Percentiles rank a stretch among this genome's conserved stretches.
Evolutionary conservation across 352 stramenopile species (phyloP).

Genomic region (Globisporangium nodosum): DNA sequence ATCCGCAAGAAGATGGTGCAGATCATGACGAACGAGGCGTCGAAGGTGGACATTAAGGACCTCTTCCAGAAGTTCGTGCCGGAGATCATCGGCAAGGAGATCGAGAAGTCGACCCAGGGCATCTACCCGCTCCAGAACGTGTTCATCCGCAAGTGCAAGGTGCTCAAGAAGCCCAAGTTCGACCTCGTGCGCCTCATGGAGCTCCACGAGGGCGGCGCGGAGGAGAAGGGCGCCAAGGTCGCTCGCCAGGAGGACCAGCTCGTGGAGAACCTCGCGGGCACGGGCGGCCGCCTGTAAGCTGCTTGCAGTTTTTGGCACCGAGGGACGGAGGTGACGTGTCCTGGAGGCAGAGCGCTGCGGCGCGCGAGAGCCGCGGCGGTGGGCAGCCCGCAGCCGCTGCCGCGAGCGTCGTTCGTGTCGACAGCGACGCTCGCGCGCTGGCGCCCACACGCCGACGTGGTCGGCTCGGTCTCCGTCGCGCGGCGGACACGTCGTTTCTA

Average conservation of each 20-base stretch:
- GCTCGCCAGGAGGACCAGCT: conserved; percentile 82
- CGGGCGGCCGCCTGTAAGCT: conserved; percentile 88
- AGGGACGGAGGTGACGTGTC: conserved; percentile 12
- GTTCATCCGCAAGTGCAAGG: conserved; percentile 99
- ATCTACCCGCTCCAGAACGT: conserved; percentile 99
- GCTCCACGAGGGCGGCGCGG: conserved; percentile 94
- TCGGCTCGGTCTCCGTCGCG: conserved; percentile 4
- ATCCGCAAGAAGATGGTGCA: conserved; percentile 99
- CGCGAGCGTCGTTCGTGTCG: neutral
- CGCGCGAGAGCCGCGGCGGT: conserved; percentile 1
- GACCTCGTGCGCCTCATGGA: conserved; percentile 99
- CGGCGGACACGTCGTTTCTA: conserved; percentile 39
- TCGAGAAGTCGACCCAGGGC: conserved; percentile 95
- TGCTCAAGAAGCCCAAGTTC: conserved; percentile 99
- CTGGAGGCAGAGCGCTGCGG: conserved; percentile 2
- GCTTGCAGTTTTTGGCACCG: conserved; percentile 14
- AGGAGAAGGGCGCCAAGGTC: conserved; percentile 91
- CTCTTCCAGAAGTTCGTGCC: conserved; percentile 99
- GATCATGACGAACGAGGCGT: conserved; percentile 97
- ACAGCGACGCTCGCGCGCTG: neutral
- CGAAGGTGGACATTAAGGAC: conserved; percentile 98
- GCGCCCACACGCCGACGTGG: neutral
- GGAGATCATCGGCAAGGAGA: conserved; percentile 97
- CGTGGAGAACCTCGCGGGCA: conserved; percentile 81
- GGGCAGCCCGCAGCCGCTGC: neutral